These are phyloP conservation scores for Rhizoclosmatium globosum DNA, from an alignment of 192 early-diverging fungal species.

Conservation along the genomic window DNA sequence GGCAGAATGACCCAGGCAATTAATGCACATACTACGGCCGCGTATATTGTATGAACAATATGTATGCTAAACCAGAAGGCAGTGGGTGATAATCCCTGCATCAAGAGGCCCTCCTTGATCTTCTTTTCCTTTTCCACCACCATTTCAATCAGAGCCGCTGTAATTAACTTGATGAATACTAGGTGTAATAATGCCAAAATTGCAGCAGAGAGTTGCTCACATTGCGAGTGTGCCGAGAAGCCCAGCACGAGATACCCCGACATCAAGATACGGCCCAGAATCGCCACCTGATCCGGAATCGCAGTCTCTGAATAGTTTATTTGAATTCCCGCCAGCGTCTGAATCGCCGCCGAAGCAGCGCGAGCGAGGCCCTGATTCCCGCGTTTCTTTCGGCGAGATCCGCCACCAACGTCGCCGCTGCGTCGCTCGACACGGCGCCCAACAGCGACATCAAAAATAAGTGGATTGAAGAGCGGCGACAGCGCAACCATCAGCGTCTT, in stretches of 20 bases:
- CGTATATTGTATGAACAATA: constrained; percentile 1
- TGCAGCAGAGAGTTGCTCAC: neutral
- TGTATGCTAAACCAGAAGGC: constrained; percentile 40
- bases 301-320: neutral
- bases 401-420: neutral
- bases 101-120: constrained; percentile 65
- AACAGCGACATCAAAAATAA: constrained; percentile 9
- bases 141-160: constrained; percentile 60
- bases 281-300: constrained; percentile 18
- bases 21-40: constrained; percentile 9
- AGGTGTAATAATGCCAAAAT: neutral
- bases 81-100: constrained; percentile 65
- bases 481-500: neutral
- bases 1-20: constrained; percentile 19
- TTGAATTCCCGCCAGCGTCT: neutral
- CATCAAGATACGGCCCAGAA: constrained; percentile 17
- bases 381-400: neutral
- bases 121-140: constrained; percentile 73
- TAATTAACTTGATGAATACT: too few species aligned
- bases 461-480: constrained; percentile 20
- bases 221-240: constrained; percentile 28
- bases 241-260: constrained; percentile 30
- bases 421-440: neutral
- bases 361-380: neutral
- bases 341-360: neutral